A percentile compares a stretch with the other conserved stretches of the same genome.
These are phyloP conservation scores for Musa schizocarpa DNA, from an alignment of 176 grass and related monocot species.

Conservation along the genomic window DNA sequence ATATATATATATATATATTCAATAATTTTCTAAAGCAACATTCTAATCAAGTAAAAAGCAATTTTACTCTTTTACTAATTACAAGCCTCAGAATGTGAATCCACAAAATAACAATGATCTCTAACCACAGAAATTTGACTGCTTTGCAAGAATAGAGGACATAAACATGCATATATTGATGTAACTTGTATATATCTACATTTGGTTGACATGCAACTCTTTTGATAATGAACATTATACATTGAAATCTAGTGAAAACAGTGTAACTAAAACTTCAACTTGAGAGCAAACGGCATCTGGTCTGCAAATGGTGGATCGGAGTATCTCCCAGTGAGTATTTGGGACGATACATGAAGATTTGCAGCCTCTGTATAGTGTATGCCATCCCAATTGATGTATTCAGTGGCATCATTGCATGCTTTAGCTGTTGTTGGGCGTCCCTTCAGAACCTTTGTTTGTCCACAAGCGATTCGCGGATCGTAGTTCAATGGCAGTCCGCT, in stretches of 20 bases:
- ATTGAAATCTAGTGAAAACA: neutral
- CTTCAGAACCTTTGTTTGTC: slow-evolving; percentile 53
- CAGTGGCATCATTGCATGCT: slow-evolving; percentile 67
- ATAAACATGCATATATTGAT: no score
- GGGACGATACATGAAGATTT: slow-evolving; percentile 67
- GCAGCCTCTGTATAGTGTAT: slow-evolving; percentile 92
- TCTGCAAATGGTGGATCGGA: slow-evolving; percentile 68
- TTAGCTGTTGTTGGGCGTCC: slow-evolving; percentile 45
- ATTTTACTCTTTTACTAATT: no score
- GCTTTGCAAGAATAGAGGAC: no score
- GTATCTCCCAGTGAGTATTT: slow-evolving; percentile 83
- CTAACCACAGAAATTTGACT: no score
- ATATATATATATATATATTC: no score
- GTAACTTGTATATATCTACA: no score
- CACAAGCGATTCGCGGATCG: slow-evolving; percentile 58
- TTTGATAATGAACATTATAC: neutral
- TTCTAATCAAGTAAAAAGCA: no score
- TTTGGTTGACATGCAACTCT: neutral
- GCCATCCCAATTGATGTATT: slow-evolving; percentile 87
- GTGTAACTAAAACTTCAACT: slow-evolving; percentile 56
- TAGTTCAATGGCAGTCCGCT: slow-evolving; percentile 83
- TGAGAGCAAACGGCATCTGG: slow-evolving; percentile 80
- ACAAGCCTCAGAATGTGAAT: no score
- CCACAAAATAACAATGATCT: no score
- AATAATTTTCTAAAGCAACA: no score